Conservation (phyloP, 2,329 filamentous ascomycete species). For the Paecilomyces variotii region DNA sequence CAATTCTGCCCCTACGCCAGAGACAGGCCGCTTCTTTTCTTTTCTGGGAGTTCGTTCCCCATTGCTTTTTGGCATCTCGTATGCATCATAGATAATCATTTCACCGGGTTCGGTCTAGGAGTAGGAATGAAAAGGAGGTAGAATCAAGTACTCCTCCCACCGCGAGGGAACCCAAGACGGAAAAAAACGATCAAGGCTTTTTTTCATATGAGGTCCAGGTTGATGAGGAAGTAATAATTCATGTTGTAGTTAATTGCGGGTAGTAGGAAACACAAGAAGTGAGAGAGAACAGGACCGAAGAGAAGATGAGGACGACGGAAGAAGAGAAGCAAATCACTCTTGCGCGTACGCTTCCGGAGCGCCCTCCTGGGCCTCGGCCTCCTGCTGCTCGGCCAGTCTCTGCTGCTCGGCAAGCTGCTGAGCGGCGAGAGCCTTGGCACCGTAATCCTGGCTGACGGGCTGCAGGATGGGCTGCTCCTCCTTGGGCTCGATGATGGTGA, state of each 20-base stretch:
- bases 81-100: not conserved
- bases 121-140: not conserved
- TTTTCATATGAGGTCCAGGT: not conserved
- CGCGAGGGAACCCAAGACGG: not conserved
- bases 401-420: conserved; percentile 49
- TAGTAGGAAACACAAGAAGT: conserved; percentile 25
- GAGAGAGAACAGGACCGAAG: conserved; percentile 9
- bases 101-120: not conserved
- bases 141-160: not conserved
- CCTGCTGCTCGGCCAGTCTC: conserved; percentile 51
- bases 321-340: conserved; percentile 35
- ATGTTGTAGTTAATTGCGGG: conserved; percentile 31
- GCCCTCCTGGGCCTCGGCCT: conserved; percentile 39
- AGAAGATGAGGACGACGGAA: conserved; percentile 18
- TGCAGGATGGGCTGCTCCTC: conserved; percentile 94
- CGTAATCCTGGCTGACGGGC: conserved; percentile 97
- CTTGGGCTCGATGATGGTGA: conserved; percentile 99
- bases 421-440: conserved; percentile 72
- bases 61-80: not conserved
- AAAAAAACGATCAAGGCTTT: not conserved
- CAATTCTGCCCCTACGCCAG: not conserved
- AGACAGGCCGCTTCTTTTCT: not conserved
- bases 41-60: not conserved
- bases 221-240: conserved; percentile 8
- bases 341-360: conserved; percentile 38